Percentiles rank a stretch among this genome's conserved stretches.
These are phyloP conservation scores for Westerdykella ornata DNA, from an alignment of 2,329 filamentous ascomycete species.

Conservation along the genomic window DNA sequence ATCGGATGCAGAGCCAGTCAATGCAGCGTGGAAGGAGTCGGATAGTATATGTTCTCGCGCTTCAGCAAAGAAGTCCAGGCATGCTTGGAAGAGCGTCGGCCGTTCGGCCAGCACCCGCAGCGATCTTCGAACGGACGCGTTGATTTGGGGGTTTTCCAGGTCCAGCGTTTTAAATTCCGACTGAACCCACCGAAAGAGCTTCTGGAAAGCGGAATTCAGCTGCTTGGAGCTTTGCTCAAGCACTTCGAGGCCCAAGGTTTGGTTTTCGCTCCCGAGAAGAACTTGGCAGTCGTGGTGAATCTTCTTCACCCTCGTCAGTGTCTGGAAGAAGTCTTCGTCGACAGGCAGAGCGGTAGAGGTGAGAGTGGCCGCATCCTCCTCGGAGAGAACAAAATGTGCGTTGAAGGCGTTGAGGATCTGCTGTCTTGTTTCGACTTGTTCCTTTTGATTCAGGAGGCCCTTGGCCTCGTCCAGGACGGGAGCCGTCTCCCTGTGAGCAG, in stretches of 20 bases:
- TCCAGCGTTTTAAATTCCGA: constrained; percentile 88
- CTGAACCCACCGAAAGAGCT: constrained; percentile 92
- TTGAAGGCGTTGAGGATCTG: constrained; percentile 70
- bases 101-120: constrained; percentile 82
- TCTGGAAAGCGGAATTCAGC: constrained; percentile 86
- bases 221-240: constrained; percentile 86
- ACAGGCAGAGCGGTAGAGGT: constrained; percentile 76
- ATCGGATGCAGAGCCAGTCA: constrained; percentile 64
- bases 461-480: constrained; percentile 72
- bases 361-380: constrained; percentile 68
- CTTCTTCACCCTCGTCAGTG: constrained; percentile 72
- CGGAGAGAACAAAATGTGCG: constrained; percentile 75
- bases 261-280: constrained; percentile 81
- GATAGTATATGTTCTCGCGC: constrained; percentile 80
- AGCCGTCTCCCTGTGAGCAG: constrained; percentile 67
- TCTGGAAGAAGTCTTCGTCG: constrained; percentile 74
- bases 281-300: constrained; percentile 86
- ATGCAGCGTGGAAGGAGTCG: constrained; percentile 78
- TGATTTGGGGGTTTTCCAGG: constrained; percentile 89
- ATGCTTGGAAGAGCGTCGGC: constrained; percentile 85
- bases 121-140: constrained; percentile 72
- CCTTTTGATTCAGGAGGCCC: constrained; percentile 63
- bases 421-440: constrained; percentile 72
- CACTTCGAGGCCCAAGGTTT: constrained; percentile 78
- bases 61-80: constrained; percentile 87